Conservation (phyloP, 768 basidiomycete genomes). For the Cubamyces sp. region DNA sequence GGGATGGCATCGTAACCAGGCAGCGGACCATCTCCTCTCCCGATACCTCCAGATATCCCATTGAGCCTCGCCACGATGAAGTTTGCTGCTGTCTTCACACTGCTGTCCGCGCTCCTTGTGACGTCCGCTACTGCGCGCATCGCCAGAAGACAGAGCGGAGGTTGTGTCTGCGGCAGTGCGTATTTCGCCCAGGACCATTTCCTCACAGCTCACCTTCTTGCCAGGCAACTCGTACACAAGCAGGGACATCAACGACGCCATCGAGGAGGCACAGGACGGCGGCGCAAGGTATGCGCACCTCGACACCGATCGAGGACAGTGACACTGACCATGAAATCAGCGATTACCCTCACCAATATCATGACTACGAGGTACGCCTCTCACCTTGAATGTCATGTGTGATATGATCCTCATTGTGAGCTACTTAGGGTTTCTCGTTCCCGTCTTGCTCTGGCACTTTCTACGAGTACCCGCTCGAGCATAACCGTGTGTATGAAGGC, state of each 20-base stretch:
- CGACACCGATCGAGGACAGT: not conserved
- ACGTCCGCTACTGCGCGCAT: slow-evolving; percentile 14
- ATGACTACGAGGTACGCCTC: slow-evolving; percentile 32
- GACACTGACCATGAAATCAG: slow-evolving; percentile 11
- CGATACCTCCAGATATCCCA: not conserved
- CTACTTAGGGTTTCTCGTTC: slow-evolving; percentile 28
- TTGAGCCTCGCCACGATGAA: slow-evolving; percentile 8
- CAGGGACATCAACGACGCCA: slow-evolving; percentile 29
- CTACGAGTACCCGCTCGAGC: slow-evolving; percentile 33
- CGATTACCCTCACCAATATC: slow-evolving; percentile 35
- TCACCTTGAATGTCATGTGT: not conserved
- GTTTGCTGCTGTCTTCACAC: slow-evolving; percentile 10
- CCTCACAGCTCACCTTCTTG: not conserved
- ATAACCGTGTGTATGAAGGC: slow-evolving; percentile 30
- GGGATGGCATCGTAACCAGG: not conserved
- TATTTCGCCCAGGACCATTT: not conserved
- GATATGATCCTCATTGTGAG: not conserved
- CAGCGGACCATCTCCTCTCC: not conserved
- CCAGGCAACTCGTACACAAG: slow-evolving; percentile 23
- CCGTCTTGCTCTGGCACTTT: slow-evolving; percentile 30
- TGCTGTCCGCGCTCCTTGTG: slow-evolving; percentile 21
- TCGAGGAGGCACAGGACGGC: slow-evolving; percentile 28
- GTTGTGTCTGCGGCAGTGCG: slow-evolving; percentile 32
- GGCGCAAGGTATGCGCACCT: slow-evolving; percentile 23
- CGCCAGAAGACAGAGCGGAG: slow-evolving; percentile 23